Evolutionary conservation across 139 green algal species (phyloP).

Genomic region (Coelastrella sp.): DNA sequence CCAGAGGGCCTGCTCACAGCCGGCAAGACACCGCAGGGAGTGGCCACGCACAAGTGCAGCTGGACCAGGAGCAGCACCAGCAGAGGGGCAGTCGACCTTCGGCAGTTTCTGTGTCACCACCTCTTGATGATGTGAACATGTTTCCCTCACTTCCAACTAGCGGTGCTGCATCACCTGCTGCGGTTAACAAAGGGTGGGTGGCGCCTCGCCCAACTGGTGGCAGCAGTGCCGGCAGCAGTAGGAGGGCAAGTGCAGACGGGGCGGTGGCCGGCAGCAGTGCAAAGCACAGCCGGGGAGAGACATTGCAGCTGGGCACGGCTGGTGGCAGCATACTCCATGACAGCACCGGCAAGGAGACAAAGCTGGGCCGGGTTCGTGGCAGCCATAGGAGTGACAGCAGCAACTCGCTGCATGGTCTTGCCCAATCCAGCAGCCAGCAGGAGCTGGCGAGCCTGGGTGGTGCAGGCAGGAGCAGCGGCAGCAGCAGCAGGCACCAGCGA

Average conservation of each 20-base stretch:
- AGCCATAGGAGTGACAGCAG: background rate
- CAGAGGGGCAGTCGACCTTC: background rate
- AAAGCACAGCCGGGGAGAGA: background rate
- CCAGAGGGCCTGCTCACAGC: background rate
- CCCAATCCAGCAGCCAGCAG: background rate
- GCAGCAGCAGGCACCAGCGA: background rate
- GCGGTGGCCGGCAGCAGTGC: slow-evolving; percentile 9
- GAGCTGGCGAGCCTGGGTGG: background rate
- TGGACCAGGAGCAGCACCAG: no score
- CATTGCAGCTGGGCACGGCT: background rate
- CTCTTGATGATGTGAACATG: background rate
- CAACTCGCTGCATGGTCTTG: background rate
- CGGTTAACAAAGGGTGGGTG: background rate
- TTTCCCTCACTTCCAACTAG: slow-evolving; percentile 10
- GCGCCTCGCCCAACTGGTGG: background rate
- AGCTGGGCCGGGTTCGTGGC: background rate
- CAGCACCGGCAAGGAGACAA: background rate
- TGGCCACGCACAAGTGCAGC: background rate
- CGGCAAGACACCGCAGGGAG: background rate
- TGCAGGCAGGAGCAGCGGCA: background rate
- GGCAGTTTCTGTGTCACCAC: background rate
- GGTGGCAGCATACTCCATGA: slow-evolving; percentile 3
- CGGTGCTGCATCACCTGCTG: background rate
- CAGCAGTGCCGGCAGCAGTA: slow-evolving; percentile 7
- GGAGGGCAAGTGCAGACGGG: background rate